Evolutionary conservation across 192 early-diverging fungal genomes (phyloP), one percentile per base, ranked within the genome.

Genomic region (Backusella sp.): DNA sequence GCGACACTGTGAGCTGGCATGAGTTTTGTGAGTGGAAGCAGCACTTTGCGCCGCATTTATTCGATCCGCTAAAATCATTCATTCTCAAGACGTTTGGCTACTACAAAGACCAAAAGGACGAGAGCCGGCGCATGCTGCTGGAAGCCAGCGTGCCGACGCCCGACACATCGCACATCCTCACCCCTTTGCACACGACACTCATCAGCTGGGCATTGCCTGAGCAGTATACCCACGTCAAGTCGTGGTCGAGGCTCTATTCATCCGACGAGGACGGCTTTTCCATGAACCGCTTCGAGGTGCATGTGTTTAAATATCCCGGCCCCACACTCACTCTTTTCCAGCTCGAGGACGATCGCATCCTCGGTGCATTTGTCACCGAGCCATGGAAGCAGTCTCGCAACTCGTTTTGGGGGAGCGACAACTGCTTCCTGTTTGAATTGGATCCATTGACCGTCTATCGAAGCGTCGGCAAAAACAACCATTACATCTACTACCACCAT

Each of bases 241-340:
- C 77, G 4, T 78, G 87, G 81, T 76, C 78, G 11, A 73, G 76
- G 0, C 77, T 89, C 1, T 89, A 87, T 49, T 79, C 79, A n/a
- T 83, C 84, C 17, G 83, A 82, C n/a, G 52, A 68, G 39, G 77
- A 89, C 46, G 88, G 88, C 9, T 89, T 86, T 70, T 85, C 85
- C 17, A 89, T 88, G 88, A 89, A 86, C 68, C 76, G 86, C 23
- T 89, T 89, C 52, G 80, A 82, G 49, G 77, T 70, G 2, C 86
- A 84, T 44, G 83, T 88, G 8, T 89, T 87, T 80, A 89, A 89
- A 73, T 89, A 89, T 76, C 81, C 85, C 6, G 88, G 82, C 0
- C 86, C 88, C 1, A 89, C 86, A 0, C 66, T 89, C 17, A 32
- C 88, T 3, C 59, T 89, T 19, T 52, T 89, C 5, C 78, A 82